Conservation (phyloP, 2,329 filamentous ascomycete species). For the Monosporascus cannonballus region DNA sequence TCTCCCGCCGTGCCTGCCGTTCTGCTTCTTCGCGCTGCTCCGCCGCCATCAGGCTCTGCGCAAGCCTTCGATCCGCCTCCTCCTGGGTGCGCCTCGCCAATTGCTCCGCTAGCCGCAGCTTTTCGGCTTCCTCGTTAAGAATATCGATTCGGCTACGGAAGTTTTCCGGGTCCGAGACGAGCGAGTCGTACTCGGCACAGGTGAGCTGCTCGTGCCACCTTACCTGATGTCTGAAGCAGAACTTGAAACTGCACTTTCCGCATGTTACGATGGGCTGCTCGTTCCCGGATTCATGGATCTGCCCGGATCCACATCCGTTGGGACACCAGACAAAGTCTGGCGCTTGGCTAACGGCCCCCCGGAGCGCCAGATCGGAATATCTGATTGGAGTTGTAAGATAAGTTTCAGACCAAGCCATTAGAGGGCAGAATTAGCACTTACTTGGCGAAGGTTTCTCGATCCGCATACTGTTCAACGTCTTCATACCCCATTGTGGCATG, state of each 20-base stretch:
- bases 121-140: slow-evolving; percentile 25
- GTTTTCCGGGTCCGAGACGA: slow-evolving; percentile 3
- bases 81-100: slow-evolving; percentile 37
- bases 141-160: slow-evolving; percentile 15
- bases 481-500: neutral
- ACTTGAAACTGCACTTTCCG: slow-evolving; percentile 15
- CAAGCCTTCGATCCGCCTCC: slow-evolving; percentile 21
- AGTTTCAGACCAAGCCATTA: no score
- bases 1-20: neutral
- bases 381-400: neutral
- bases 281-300: slow-evolving; percentile 31
- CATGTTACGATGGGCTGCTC: slow-evolving; percentile 24
- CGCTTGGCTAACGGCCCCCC: slow-evolving; percentile 1
- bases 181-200: slow-evolving; percentile 19
- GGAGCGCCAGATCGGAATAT: slow-evolving; percentile 1
- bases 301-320: slow-evolving; percentile 32
- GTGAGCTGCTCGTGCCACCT: slow-evolving; percentile 15
- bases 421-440: neutral
- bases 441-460: slow-evolving; percentile 2
- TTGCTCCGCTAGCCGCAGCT: slow-evolving; percentile 27
- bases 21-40: neutral
- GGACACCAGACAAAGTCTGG: slow-evolving; percentile 37
- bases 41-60: slow-evolving; percentile 3
- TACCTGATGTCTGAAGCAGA: slow-evolving; percentile 22
- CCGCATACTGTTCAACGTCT: slow-evolving; percentile 2